phyloP scores from a whole-genome alignment of 2,329 filamentous ascomycete genomes.

The Pseudogymnoascus sp. region DNA sequence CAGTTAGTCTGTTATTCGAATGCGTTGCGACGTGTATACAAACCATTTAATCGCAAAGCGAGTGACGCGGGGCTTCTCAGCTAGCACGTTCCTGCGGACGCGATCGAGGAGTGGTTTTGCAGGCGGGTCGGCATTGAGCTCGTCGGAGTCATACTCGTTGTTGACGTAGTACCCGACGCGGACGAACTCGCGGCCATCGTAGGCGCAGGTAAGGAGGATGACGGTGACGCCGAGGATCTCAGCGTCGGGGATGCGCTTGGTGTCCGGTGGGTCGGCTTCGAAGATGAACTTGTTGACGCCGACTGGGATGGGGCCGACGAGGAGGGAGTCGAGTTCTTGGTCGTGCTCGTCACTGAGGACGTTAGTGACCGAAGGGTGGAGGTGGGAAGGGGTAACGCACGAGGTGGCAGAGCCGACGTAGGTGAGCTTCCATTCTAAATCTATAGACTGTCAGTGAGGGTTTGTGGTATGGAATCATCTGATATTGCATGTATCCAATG shows the following conservation, averaged over 20 bases:
- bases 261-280: slow-evolving; percentile 87
- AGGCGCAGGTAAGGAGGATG: slow-evolving; percentile 90
- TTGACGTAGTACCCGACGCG: slow-evolving; percentile 99
- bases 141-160: slow-evolving; percentile 94
- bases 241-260: slow-evolving; percentile 80
- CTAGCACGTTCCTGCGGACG: slow-evolving; percentile 83
- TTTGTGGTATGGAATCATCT: slow-evolving; percentile 13
- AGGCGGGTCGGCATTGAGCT: slow-evolving; percentile 80
- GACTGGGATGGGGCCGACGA: slow-evolving; percentile 94
- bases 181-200: slow-evolving; percentile 93
- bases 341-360: slow-evolving; percentile 77
- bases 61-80: slow-evolving; percentile 94
- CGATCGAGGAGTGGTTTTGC: slow-evolving; percentile 88
- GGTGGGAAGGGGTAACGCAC: slow-evolving; percentile 44
- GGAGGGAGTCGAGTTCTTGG: slow-evolving; percentile 92
- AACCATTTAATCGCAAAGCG: slow-evolving; percentile 99
- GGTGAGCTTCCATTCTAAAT: slow-evolving; percentile 98
- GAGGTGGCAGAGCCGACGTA: slow-evolving; percentile 98
- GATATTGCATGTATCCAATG: slow-evolving; percentile 5
- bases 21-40: slow-evolving; percentile 25
- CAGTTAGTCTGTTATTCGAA: neutral
- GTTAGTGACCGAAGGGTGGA: slow-evolving; percentile 20
- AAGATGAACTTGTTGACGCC: slow-evolving; percentile 99
- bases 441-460: slow-evolving; percentile 37
- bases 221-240: slow-evolving; percentile 97